Conservation (phyloP, 345 rosid genomes). For the Murraya koenigii region DNA sequence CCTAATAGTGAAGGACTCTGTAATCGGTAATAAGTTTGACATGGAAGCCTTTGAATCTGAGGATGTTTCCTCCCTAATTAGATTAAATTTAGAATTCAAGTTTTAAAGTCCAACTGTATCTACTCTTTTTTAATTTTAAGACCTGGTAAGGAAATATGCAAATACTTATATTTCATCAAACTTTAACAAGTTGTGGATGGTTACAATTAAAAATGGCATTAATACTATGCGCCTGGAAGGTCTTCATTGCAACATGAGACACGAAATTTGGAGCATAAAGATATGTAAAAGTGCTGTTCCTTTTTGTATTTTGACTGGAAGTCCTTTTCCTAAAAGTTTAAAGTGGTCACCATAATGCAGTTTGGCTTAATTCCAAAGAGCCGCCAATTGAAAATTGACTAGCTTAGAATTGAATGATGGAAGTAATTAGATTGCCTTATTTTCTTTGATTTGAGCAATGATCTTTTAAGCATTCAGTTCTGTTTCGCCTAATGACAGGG, state of each 20-base stretch:
- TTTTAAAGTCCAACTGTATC: not conserved
- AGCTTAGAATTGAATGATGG: not conserved
- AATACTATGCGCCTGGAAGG: not conserved
- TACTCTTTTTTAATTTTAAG: too few relatives aligned
- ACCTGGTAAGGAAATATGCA: too few relatives aligned
- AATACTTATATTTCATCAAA: too few relatives aligned
- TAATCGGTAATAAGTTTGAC: not conserved
- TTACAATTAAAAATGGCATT: not conserved
- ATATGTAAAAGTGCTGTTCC: not conserved
- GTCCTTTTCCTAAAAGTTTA: not conserved
- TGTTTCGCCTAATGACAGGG: slow-evolving; percentile 42
- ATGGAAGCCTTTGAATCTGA: not conserved
- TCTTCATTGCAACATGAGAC: not conserved
- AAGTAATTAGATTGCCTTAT: not conserved
- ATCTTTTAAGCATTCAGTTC: not conserved
- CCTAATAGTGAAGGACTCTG: not conserved
- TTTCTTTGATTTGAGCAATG: not conserved
- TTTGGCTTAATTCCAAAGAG: not conserved
- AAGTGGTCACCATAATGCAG: not conserved
- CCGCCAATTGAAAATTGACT: not conserved
- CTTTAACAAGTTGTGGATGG: too few relatives aligned
- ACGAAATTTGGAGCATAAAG: not conserved
- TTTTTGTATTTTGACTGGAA: too few relatives aligned
- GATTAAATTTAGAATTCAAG: not conserved
- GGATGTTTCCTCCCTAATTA: not conserved